Base-by-base conservation (phyloP, 164 flowering plant genomes). In the Hamamelis virginiana region DNA sequence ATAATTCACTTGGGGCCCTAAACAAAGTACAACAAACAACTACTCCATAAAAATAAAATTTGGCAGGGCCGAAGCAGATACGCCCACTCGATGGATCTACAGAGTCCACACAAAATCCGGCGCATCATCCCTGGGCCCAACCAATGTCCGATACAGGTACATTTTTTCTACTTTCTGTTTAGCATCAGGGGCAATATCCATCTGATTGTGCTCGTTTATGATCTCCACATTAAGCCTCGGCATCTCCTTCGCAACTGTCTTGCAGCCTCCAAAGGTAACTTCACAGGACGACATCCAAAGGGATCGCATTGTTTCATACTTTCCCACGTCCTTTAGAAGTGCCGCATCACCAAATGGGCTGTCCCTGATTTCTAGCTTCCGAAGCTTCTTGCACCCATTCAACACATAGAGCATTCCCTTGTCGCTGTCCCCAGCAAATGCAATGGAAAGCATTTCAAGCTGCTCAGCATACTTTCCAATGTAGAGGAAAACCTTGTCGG, bases 281-380 rank as follows among this genome's bases (percentile, higher is more conserved):
- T 87, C 80, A 50, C 98, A 94, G 72, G 95, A 84, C 66, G 97
- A 92, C 98, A 94, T 92, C 98, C 97, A 94, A 94, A 94, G 97
- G 94, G 97, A 94, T 92, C 97, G 98, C 98, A 94, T 92, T 92
- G 96, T 84, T 69, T 90, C 97, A 78, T 89, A 87, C 97, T 92
- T 92, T 52, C 89, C 91, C 80, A 84, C 82, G 81, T 89, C 90
- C 69, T 69, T 68, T 25, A 94, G 75, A 67, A 94, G 89, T 41
- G 97, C 98, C 69, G 46, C 68, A 69, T 91, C 76, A 47, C 97
- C 97, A 67, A 92, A 91, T 6, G 96, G 98, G 74, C 95, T 65
- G 72, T 92, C 95, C 78, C 90, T 81, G 69, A 94, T 90, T 76
- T 90, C 97, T 15, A 94, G 85, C 82, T 94, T 94, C 61, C 88